These are phyloP conservation scores for Sporisorium sorghi DNA, from an alignment of 1,284 basidiomycete species.

Conservation along the genomic window DNA sequence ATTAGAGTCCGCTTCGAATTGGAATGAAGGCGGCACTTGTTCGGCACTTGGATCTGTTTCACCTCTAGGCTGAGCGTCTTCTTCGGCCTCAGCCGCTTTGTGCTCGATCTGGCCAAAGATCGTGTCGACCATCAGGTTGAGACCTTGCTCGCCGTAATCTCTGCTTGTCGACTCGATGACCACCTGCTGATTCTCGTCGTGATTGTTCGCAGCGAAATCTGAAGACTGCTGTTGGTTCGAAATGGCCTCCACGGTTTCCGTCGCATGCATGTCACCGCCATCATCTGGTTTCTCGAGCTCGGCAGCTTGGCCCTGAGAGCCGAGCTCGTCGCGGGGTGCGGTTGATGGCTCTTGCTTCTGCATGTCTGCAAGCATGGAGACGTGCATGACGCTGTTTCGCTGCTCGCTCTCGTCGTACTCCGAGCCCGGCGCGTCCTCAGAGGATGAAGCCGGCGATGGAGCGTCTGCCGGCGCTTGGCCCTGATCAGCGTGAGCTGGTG, in stretches of 20 bases:
- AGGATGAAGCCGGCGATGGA: constrained; percentile 41
- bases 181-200: neutral
- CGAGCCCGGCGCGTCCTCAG: constrained; percentile 37
- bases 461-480: constrained; percentile 5
- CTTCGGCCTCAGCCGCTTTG: neutral
- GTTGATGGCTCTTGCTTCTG: neutral
- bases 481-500: neutral
- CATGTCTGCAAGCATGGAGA: neutral
- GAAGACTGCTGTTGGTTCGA: neutral
- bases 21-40: neutral
- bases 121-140: constrained; percentile 1
- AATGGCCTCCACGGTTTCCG: neutral
- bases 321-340: neutral
- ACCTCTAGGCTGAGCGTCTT: neutral
- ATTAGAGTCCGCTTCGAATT: neutral
- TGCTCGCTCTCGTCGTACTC: constrained; percentile 29
- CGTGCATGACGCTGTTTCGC: neutral
- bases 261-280: neutral
- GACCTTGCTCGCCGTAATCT: neutral
- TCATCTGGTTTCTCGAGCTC: neutral
- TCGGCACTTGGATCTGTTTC: neutral
- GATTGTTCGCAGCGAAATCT: neutral
- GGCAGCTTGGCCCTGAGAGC: neutral
- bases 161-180: neutral
- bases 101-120: neutral